Percentiles rank a stretch among this genome's conserved stretches.
phyloP scores from a whole-genome alignment of 768 basidiomycete species.

The Mycena belliarum region DNA sequence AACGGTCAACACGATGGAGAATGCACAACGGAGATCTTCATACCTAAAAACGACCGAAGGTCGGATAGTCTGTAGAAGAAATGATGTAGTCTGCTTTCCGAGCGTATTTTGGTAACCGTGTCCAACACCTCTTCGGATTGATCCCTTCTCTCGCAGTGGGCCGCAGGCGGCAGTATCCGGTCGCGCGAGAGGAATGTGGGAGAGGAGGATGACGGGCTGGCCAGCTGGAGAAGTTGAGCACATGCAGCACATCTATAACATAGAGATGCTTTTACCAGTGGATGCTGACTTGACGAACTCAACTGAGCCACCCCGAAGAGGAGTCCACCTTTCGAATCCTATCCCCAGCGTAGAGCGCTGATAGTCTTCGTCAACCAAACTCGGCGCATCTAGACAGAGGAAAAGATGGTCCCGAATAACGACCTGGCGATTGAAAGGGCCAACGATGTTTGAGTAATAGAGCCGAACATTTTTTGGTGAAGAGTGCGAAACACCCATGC shows the following conservation, averaged over 20 bases:
- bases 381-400: constrained; percentile 72
- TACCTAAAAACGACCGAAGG: constrained; percentile 77
- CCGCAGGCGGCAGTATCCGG: constrained; percentile 78
- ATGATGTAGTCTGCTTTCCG: constrained; percentile 75
- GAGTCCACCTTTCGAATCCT: constrained; percentile 57
- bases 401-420: constrained; percentile 70
- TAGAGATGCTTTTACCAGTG: constrained; percentile 35
- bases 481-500: constrained; percentile 51
- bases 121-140: constrained; percentile 75
- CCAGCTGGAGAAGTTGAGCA: constrained; percentile 23
- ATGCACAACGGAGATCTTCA: constrained; percentile 17
- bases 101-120: constrained; percentile 82
- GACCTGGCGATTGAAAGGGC: constrained; percentile 64
- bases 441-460: constrained; percentile 64
- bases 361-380: constrained; percentile 84
- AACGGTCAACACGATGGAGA: constrained; percentile 1
- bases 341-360: constrained; percentile 51
- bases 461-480: constrained; percentile 56
- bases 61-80: constrained; percentile 65
- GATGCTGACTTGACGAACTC: constrained; percentile 53
- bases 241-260: too few relatives aligned
- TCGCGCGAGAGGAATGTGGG: constrained; percentile 84
- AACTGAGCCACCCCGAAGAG: constrained; percentile 54
- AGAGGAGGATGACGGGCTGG: constrained; percentile 67
- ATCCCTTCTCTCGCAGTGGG: constrained; percentile 68